Evolutionary conservation across 441 rosid species (phyloP).

Genomic region (Aquilaria agallochum): DNA sequence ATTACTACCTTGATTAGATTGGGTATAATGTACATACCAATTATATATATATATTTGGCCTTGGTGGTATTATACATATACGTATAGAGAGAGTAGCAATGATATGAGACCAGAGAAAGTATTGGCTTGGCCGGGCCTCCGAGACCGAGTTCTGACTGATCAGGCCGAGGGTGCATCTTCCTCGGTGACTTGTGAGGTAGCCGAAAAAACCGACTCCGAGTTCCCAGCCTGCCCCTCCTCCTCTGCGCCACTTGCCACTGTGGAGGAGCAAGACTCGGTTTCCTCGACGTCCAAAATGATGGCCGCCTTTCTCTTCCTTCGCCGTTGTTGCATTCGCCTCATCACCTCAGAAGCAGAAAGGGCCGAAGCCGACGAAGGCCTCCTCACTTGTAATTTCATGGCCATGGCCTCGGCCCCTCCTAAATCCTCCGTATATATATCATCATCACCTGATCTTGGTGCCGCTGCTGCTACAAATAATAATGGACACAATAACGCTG

Average conservation of each 20-base stretch:
- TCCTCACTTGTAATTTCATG: constrained; percentile 10
- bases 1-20: too few relatives aligned
- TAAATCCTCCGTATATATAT: constrained; percentile 5
- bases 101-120: too few relatives aligned
- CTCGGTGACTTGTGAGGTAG: not conserved
- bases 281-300: constrained; percentile 13
- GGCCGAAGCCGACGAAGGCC: too few relatives aligned
- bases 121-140: too few relatives aligned
- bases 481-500: constrained; percentile 24
- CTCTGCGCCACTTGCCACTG: constrained; percentile 28
- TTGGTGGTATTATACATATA: too few relatives aligned
- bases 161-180: too few relatives aligned
- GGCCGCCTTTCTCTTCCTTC: constrained; percentile 42
- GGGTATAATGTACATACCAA: too few relatives aligned
- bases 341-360: constrained; percentile 24
- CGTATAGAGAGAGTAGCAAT: too few relatives aligned
- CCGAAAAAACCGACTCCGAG: constrained; percentile 32
- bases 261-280: constrained; percentile 16
- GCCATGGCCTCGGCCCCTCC: constrained; percentile 8
- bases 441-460: not conserved
- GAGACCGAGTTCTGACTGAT: too few relatives aligned
- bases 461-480: not conserved
- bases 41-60: too few relatives aligned
- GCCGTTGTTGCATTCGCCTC: constrained; percentile 40
- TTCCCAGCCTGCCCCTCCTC: constrained; percentile 31